Evolutionary conservation across 1,139 yeast species (phyloP), one percentile per base, ranked within the genome.

Genomic region (Yamadazyma spencermartinsiae): DNA sequence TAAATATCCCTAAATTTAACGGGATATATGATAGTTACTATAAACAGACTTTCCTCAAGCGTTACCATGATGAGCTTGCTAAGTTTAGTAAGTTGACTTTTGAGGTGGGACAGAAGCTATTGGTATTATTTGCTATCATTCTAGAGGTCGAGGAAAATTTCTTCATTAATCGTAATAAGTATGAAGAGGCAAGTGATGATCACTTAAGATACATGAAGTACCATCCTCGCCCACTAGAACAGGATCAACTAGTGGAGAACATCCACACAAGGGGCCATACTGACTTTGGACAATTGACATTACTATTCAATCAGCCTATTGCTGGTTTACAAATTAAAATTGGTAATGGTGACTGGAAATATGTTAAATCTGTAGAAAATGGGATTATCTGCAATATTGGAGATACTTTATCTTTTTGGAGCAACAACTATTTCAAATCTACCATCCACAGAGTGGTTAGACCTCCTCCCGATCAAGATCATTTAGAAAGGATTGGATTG

Each of bases 1-100:
- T 62, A 36, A 63, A 63, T 37, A 58, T 63, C 32, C 64, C 69
- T 18, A 63, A 63, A 39, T 62, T 63, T 48, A 63, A 64, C 32
- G 52, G 53, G n/a, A 46, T 49, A 14, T 59, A 50, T 34, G 58
- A 52, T 3, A 43, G 50, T 21, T 60, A 51, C 41, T 59, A 49
- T 36, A 51, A 57, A 33, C 62, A 58, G 29, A 43, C 49, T 3
- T 58, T 56, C 34, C 51, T 61, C 21, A 53, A 58, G 31, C 45
- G 52, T 14, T 51, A 54, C 39, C 38, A 51, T 18, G 43, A 43
- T 2, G 52, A 53, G 35, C 45, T 61, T 31, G 58, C 54, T 26
- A 33, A 37, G 5, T 45, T 61, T 25, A 56, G 60, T n/a, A 49
- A 51, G 17, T 53, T 47, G 20, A 48, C 61, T 4, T 56, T 51